Evolutionary conservation across 208 protist species (phyloP), one percentile per base, ranked within the genome.

Genomic region (Leishmania turanica): DNA sequence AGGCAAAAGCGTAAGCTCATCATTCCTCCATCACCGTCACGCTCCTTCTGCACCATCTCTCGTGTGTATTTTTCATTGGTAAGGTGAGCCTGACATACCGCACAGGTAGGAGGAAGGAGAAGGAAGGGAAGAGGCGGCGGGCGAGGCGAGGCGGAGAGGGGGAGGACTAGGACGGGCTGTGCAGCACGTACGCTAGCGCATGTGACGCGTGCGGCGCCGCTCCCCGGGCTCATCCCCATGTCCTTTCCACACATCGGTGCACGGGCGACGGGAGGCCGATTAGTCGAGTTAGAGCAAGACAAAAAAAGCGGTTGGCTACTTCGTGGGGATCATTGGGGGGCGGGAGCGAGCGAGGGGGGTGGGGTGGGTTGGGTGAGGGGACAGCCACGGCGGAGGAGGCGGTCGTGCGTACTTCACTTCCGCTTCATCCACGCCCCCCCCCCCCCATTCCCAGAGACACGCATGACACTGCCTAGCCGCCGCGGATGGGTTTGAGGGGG

Each of bases 211-310:
- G 42, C 4, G 24, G 15, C 8, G 9, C 27, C 69, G 34, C 27
- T 73, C 40, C 9, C 45, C 24, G 31, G 31, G 31, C 69, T 31
- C 45, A 47, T 54, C 2, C 69, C 45, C 69, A 1, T 1, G 17
- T 54, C 13, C 47, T 6, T 47, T 19, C 69, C 19, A 47, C 9
- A 51, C 69, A 53, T 53, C 34, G 6, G 31, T 4, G 24, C 24
- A 73, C 45, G 51, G 40, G 31, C 42, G 62, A 68, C 62, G 17
- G 45, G 34, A 27, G n/a, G 65, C 31, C 37, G 5, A 45, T 40
- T 70, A 40, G n/a, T 70, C 65, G 65, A 70, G 65, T 70, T 70
- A 70, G n/a, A 70, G 13, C 9, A 70, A 70, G 3, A 70, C 13
- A 9, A 42, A 37, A 37, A 27, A 66, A 34, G n/a, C 21, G 7